Conservation (phyloP, 2,329 filamentous ascomycete genomes). For the Xylaria sp. region DNA sequence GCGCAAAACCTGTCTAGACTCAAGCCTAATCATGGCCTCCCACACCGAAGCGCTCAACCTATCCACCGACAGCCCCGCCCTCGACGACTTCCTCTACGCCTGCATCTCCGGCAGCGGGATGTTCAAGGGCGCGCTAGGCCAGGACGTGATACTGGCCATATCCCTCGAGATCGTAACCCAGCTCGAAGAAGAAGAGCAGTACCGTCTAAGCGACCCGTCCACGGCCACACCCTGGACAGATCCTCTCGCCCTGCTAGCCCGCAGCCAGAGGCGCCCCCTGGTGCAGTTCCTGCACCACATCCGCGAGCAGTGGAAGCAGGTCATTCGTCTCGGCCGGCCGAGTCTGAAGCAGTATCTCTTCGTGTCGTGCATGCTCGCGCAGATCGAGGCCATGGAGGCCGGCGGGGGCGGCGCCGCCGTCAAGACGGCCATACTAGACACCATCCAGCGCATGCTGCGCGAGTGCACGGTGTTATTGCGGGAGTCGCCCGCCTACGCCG, state of each 20-base stretch:
- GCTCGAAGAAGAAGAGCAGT: conserved; percentile 20
- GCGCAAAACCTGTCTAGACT: conserved; percentile 44
- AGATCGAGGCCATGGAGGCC: conserved; percentile 38
- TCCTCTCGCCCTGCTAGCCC: conserved; percentile 35
- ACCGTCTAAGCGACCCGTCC: too few species aligned
- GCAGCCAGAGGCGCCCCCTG: conserved; percentile 35
- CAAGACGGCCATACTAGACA: conserved; percentile 23
- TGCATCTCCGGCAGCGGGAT: conserved; percentile 41
- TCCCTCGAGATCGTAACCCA: conserved; percentile 40
- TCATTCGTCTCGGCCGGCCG: conserved; percentile 41
- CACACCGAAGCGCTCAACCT: conserved; percentile 38
- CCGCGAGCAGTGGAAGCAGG: conserved; percentile 40
- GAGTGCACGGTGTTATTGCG: conserved; percentile 30
- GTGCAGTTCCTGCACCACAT: conserved; percentile 35
- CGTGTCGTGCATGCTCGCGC: conserved; percentile 39
- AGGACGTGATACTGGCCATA: conserved; percentile 39
- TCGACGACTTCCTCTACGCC: conserved; percentile 40
- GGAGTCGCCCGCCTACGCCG: conserved; percentile 31
- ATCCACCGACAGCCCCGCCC: not conserved
- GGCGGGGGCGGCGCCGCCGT: conserved; percentile 27
- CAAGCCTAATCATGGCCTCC: conserved; percentile 42
- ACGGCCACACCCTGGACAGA: too few species aligned
- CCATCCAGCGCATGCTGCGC: conserved; percentile 24
- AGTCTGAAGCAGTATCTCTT: conserved; percentile 44
- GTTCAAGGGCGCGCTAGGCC: conserved; percentile 43